Percentiles rank a stretch among this genome's conserved stretches.
Evolutionary conservation across 2,329 filamentous ascomycete genomes (phyloP).

Genomic region (Beauveria varroae): DNA sequence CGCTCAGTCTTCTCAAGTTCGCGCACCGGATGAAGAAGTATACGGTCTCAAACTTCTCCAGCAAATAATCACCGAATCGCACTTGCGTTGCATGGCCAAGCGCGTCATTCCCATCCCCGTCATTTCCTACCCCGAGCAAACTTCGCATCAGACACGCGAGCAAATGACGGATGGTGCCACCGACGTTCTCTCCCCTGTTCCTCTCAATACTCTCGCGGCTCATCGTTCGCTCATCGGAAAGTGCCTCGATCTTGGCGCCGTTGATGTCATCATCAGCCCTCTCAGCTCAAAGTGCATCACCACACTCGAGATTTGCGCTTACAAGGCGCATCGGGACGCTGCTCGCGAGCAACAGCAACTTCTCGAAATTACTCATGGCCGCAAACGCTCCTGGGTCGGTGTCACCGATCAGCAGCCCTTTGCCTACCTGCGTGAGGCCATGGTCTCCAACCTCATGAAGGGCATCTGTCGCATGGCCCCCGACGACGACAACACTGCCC

Average conservation of each 20-base stretch:
- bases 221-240: constrained; percentile 47
- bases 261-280: constrained; percentile 78
- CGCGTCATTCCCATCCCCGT: constrained; percentile 50
- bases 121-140: constrained; percentile 32
- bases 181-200: constrained; percentile 21
- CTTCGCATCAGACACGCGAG: constrained; percentile 20
- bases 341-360: constrained; percentile 65
- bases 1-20: constrained; percentile 30
- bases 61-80: constrained; percentile 50
- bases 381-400: constrained; percentile 89
- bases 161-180: constrained; percentile 31
- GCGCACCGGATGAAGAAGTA: constrained; percentile 39
- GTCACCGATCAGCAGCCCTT: constrained; percentile 79
- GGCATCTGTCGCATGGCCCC: constrained; percentile 71
- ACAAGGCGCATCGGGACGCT: constrained; percentile 71
- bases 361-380: constrained; percentile 62
- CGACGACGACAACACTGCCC: constrained; percentile 53
- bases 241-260: constrained; percentile 78
- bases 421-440: constrained; percentile 81
- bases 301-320: constrained; percentile 73
- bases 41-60: constrained; percentile 50
- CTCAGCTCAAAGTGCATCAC: constrained; percentile 66
- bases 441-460: constrained; percentile 87
- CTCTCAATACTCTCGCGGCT: constrained; percentile 20
- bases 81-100: constrained; percentile 47